These are phyloP conservation scores for Cladosporium sp. DNA, from an alignment of 2,329 filamentous ascomycete genomes.

Conservation along the genomic window DNA sequence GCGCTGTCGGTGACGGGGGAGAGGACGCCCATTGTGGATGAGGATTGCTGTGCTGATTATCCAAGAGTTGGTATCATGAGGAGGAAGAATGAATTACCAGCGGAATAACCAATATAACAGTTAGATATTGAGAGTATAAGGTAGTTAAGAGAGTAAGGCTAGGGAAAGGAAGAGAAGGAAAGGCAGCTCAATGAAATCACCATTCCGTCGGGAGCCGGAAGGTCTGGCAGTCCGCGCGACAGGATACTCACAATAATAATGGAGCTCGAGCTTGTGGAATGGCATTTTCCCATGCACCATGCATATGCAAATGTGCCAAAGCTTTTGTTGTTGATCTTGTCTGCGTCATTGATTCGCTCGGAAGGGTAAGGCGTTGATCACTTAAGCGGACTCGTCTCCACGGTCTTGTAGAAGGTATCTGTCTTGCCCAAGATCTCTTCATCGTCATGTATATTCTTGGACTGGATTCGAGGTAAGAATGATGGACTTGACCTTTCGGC, in stretches of 20 bases:
- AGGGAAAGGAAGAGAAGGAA: neutral
- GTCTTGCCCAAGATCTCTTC: too few species aligned
- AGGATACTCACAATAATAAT: neutral
- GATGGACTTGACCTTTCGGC: too few species aligned
- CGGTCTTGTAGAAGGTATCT: too few species aligned
- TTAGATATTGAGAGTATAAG: neutral
- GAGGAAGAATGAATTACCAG: neutral
- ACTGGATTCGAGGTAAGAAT: too few species aligned
- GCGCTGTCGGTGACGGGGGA: conserved; percentile 35
- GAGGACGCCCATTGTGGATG: conserved; percentile 27
- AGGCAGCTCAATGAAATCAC: neutral
- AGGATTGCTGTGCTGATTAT: too few species aligned
- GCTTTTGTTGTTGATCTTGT: conserved; percentile 7
- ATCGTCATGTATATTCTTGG: too few species aligned
- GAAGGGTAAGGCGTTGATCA: conserved; percentile 1
- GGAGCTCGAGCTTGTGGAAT: too few species aligned
- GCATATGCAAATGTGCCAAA: neutral
- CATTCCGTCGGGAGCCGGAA: neutral
- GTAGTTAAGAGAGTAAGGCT: too few species aligned
- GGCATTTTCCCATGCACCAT: too few species aligned
- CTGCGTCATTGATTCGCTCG: conserved; percentile 15
- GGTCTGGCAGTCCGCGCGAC: neutral
- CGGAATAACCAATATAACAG: neutral
- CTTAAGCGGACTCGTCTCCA: conserved; percentile 2
- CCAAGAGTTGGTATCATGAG: neutral